These are phyloP conservation scores for Ilyonectria sp. DNA, from an alignment of 2,329 filamentous ascomycete genomes.

Conservation along the genomic window DNA sequence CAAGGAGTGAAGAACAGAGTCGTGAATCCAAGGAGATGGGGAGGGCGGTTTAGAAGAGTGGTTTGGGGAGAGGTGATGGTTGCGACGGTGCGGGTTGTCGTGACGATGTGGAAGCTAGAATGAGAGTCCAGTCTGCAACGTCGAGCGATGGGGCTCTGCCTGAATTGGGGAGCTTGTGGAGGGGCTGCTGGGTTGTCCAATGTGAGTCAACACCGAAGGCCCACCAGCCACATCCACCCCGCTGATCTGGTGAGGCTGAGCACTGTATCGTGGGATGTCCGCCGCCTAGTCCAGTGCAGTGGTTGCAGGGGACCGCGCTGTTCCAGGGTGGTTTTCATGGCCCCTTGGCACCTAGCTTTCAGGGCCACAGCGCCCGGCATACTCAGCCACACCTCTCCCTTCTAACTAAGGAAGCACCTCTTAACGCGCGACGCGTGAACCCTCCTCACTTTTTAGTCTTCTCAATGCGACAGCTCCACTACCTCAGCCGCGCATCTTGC, in stretches of 20 bases:
- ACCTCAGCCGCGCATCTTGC: conserved; percentile 40
- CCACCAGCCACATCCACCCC: conserved; percentile 20
- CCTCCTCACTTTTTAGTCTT: conserved; percentile 49
- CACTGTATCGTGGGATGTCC: not conserved
- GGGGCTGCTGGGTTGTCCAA: conserved; percentile 28
- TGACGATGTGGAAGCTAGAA: conserved; percentile 37
- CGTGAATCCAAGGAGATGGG: conserved; percentile 20
- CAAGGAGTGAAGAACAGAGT: conserved; percentile 24
- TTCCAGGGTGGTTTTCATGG: not conserved
- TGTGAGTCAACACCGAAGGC: conserved; percentile 41
- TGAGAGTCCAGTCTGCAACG: not conserved
- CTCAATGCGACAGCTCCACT: conserved; percentile 36
- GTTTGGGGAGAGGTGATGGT: conserved; percentile 25
- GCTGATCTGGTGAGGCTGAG: not conserved
- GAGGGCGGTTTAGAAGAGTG: conserved; percentile 11
- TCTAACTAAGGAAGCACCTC: conserved; percentile 38
- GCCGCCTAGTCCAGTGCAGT: not conserved
- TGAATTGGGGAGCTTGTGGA: conserved; percentile 31
- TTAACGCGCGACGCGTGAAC: conserved; percentile 58
- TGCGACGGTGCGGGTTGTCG: conserved; percentile 42
- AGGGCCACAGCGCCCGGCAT: not conserved
- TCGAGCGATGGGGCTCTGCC: conserved; percentile 35
- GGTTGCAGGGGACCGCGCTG: not conserved
- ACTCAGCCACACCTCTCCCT: conserved; percentile 16
- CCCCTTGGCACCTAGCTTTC: not conserved